Evolutionary conservation across 192 early-diverging fungal species (phyloP).

Genomic region (Backusella psychrophila): DNA sequence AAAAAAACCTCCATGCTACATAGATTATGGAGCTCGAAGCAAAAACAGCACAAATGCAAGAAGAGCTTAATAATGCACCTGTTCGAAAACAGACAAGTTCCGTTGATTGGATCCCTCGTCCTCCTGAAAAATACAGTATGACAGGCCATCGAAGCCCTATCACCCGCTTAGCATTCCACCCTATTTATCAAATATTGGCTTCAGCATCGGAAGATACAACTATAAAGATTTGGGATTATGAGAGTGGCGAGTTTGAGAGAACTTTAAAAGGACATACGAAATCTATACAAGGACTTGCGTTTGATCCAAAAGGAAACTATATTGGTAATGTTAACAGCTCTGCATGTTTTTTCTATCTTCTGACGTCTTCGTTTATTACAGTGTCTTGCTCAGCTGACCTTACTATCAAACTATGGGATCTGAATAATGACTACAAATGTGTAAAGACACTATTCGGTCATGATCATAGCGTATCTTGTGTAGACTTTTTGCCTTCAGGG

Average conservation of each 20-base stretch:
- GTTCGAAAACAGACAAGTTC: slow-evolving; percentile 48
- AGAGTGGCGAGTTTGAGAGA: slow-evolving; percentile 87
- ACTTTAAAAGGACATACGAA: slow-evolving; percentile 96
- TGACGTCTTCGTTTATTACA: slow-evolving; percentile 16
- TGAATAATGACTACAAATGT: slow-evolving; percentile 77
- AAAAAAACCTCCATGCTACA: background rate
- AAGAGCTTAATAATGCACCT: slow-evolving; percentile 63
- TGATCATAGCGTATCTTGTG: slow-evolving; percentile 87
- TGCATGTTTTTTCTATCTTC: background rate
- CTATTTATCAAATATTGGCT: slow-evolving; percentile 76
- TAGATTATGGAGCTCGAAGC: slow-evolving; percentile 91
- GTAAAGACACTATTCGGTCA: slow-evolving; percentile 86
- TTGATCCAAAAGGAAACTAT: slow-evolving; percentile 77
- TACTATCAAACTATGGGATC: slow-evolving; percentile 90
- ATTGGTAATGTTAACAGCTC: slow-evolving; percentile 54
- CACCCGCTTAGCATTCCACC: slow-evolving; percentile 83
- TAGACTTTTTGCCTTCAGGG: slow-evolving; percentile 67
- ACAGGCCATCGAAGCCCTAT: slow-evolving; percentile 80
- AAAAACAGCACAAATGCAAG: slow-evolving; percentile 73
- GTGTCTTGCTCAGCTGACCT: slow-evolving; percentile 91
- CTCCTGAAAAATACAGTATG: slow-evolving; percentile 72
- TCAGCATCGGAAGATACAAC: slow-evolving; percentile 89
- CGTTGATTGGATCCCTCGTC: slow-evolving; percentile 79
- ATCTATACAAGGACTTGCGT: slow-evolving; percentile 82
- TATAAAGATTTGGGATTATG: slow-evolving; percentile 91